These are phyloP conservation scores for Periconia macrospinosa DNA, from an alignment of 2,329 filamentous ascomycete species.

Conservation along the genomic window DNA sequence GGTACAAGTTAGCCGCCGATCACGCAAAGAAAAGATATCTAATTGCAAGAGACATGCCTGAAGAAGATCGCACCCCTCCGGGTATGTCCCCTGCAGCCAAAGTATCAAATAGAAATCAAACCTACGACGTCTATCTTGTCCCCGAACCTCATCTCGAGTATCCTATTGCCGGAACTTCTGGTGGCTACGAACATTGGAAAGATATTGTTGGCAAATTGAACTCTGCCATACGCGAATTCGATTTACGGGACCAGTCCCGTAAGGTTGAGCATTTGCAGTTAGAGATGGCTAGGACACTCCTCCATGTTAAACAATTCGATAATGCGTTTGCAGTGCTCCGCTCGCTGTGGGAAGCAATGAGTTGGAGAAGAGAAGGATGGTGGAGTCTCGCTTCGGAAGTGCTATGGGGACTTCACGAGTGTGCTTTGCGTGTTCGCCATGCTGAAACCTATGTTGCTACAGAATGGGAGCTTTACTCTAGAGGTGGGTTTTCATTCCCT, in stretches of 20 bases:
- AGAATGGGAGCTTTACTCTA: conserved; percentile 58
- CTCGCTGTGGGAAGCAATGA: conserved; percentile 58
- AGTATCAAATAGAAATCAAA: conserved; percentile 55
- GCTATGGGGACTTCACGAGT: conserved; percentile 57
- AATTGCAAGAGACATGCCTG: conserved; percentile 58
- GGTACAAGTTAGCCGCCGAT: conserved; percentile 57
- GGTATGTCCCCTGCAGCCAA: conserved; percentile 59
- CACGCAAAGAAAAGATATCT: conserved; percentile 54
- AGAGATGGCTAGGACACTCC: conserved; percentile 58
- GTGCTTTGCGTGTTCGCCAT: conserved; percentile 51
- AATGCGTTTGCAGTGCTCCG: conserved; percentile 56
- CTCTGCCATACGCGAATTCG: conserved; percentile 54
- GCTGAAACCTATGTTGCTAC: conserved; percentile 54
- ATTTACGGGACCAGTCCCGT: conserved; percentile 54
- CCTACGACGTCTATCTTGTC: conserved; percentile 64
- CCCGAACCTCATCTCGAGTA: conserved; percentile 61
- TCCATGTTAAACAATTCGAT: conserved; percentile 52
- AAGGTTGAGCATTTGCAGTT: conserved; percentile 58
- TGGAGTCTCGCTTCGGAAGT: conserved; percentile 58
- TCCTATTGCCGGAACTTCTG: conserved; percentile 44
- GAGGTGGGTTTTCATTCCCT: conserved; percentile 21
- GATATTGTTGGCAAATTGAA: conserved; percentile 54
- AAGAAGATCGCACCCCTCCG: conserved; percentile 60
- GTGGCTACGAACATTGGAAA: conserved; percentile 55
- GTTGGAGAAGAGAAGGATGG: conserved; percentile 65